Percentiles rank a stretch among this genome's conserved stretches.
Evolutionary conservation across 2,329 filamentous ascomycete genomes (phyloP).

Genomic region (Phaeoacremonium minimum): DNA sequence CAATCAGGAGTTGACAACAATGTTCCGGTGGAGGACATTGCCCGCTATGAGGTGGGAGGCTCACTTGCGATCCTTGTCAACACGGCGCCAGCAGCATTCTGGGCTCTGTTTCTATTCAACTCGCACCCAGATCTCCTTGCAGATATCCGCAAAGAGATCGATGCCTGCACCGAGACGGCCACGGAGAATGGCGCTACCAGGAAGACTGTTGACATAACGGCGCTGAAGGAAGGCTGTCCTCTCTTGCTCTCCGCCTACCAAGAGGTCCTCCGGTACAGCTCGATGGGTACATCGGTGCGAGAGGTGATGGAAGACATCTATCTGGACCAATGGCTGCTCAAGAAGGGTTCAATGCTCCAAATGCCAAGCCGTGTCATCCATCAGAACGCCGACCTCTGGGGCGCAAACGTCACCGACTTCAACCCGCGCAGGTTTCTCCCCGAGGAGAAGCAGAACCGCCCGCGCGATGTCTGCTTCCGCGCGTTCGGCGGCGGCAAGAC

Average conservation of each 20-base stretch:
- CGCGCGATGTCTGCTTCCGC: constrained; percentile 13
- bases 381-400: constrained; percentile 16
- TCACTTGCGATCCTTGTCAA: constrained; percentile 42
- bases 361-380: constrained; percentile 23
- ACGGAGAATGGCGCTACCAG: constrained; percentile 16
- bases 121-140: constrained; percentile 26
- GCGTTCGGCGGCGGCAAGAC: constrained; percentile 20
- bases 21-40: constrained; percentile 26
- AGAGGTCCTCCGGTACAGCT: constrained; percentile 26
- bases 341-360: constrained; percentile 17
- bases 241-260: constrained; percentile 25
- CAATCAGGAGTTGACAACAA: constrained; percentile 30
- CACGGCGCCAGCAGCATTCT: constrained; percentile 38
- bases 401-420: constrained; percentile 4
- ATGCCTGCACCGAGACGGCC: constrained; percentile 7
- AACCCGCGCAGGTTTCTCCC: constrained; percentile 18
- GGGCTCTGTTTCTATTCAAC: constrained; percentile 33
- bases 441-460: constrained; percentile 5
- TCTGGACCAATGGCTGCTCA: constrained; percentile 17
- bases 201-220: constrained; percentile 11
- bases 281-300: constrained; percentile 28
- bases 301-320: constrained; percentile 24
- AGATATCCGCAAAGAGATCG: constrained; percentile 25
- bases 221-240: constrained; percentile 18
- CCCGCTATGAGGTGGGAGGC: constrained; percentile 37